Evolutionary conservation across 1,284 basidiomycete species (phyloP), one percentile per base, ranked within the genome.

Genomic region (Cutaneotrichosporon sp.): DNA sequence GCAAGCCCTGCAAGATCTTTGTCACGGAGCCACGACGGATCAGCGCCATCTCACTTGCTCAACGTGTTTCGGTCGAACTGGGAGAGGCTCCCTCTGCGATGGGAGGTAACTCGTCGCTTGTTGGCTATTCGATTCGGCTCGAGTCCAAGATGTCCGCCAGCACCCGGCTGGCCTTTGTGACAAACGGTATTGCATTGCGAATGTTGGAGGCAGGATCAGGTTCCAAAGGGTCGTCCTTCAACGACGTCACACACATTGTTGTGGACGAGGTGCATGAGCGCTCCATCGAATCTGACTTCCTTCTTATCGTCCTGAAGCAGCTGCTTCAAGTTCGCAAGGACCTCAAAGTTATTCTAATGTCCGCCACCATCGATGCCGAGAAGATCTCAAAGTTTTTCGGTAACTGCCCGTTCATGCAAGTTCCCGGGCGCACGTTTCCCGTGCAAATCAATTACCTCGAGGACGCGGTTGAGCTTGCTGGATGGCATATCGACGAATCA

Each of bases 11-110:
- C 78, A 94, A 88, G 73, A 90, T 99, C 62, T 91, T 86, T 66
- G 96, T 93, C 60, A 97, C 94, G 3, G 94, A 99, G 66, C 96
- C 96, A 1, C 82, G 96, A 22, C 84, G 94, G 52, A 99, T 99
- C 64, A 96, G 92, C 52, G 94, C 96, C 1, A 91, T 98, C 46
- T 97, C 96, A 1, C 81, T 99, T 4, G 94, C 96, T 0, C 90
- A 97, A 65, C 87, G 94, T 56, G 94, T 99, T 12, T 94, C 93
- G 14, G 81, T 83, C 47, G 96, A 98, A 74, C 78, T 99, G 5
- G 96, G 96, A 4, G 96, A 99, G 66, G 76, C 83, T 12, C 80
- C 84, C 0, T 86, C 86, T 49, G 79, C 83, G n/a, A 85, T 93
- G 44, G 96, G 93, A 4, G 86, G 86, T 0, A 72, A 78, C 14